These are phyloP conservation scores for Phycomyces blakesleeanus DNA, from an alignment of 192 early-diverging fungal species.

Conservation along the genomic window DNA sequence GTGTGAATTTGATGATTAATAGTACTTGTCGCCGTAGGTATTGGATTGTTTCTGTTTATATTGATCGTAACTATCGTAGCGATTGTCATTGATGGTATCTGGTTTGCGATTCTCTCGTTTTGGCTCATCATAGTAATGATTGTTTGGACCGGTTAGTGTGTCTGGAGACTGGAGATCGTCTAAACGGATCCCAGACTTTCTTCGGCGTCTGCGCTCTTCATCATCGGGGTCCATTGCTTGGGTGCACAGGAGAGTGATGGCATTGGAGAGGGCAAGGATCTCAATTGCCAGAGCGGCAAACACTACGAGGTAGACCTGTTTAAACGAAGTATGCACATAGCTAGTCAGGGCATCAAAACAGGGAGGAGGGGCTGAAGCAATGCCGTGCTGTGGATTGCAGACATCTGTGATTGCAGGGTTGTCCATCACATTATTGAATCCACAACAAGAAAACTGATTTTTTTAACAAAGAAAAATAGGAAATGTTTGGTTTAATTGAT, in stretches of 20 bases:
- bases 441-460: conserved; percentile 21
- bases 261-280: conserved; percentile 23
- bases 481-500: background rate
- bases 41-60: conserved; percentile 10
- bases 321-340: conserved; percentile 10
- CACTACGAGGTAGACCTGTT: conserved; percentile 21
- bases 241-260: conserved; percentile 24
- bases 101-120: conserved; percentile 1
- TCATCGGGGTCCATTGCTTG: conserved; percentile 8
- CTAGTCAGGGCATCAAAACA: conserved; percentile 3
- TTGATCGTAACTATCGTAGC: conserved; percentile 11
- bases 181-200: conserved; percentile 25
- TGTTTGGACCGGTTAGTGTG: background rate
- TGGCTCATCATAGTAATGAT: background rate
- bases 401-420: conserved; percentile 7
- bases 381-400: background rate
- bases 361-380: background rate
- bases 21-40: conserved; percentile 8
- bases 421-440: conserved; percentile 14
- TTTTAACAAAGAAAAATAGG: background rate
- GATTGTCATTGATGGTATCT: conserved; percentile 1
- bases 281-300: conserved; percentile 27
- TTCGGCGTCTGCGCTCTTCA: conserved; percentile 20
- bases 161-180: conserved; percentile 23
- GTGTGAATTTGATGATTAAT: conserved; percentile 3